Conservation (phyloP, 106 monocot species). For the Phalaenopsis equestris region DNA sequence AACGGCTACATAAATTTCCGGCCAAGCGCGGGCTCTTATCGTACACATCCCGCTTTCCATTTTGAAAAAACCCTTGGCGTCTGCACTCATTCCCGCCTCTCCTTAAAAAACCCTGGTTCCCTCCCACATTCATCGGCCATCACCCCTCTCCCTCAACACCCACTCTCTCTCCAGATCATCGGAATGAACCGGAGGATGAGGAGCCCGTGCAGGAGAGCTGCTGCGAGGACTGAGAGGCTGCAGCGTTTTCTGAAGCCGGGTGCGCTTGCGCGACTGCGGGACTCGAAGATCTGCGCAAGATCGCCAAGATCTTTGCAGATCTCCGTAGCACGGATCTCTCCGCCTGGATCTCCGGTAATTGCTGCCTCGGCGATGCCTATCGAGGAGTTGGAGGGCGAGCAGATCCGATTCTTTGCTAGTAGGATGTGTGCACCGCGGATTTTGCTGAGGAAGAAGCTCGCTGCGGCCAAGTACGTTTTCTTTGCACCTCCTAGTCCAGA, state of each 20-base stretch:
- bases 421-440: background rate
- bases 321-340: background rate
- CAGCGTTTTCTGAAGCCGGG: constrained; percentile 7
- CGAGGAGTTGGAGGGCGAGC: constrained; percentile 1
- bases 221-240: background rate
- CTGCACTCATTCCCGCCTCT: constrained; percentile 2
- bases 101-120: background rate
- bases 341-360: background rate
- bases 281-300: constrained; percentile 11
- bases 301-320: constrained; percentile 4
- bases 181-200: background rate
- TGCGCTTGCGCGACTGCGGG: constrained; percentile 1
- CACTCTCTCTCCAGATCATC: background rate
- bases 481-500: constrained; percentile 9
- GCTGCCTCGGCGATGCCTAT: background rate
- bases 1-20: background rate
- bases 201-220: background rate
- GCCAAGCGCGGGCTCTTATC: constrained; percentile 1
- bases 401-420: constrained; percentile 3
- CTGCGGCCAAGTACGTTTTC: constrained; percentile 10
- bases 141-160: background rate
- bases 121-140: background rate
- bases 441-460: constrained; percentile 7
- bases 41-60: constrained; percentile 1
- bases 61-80: background rate